These are phyloP conservation scores for Nemania sp. DNA, from an alignment of 2,329 filamentous ascomycete genomes.

Conservation along the genomic window DNA sequence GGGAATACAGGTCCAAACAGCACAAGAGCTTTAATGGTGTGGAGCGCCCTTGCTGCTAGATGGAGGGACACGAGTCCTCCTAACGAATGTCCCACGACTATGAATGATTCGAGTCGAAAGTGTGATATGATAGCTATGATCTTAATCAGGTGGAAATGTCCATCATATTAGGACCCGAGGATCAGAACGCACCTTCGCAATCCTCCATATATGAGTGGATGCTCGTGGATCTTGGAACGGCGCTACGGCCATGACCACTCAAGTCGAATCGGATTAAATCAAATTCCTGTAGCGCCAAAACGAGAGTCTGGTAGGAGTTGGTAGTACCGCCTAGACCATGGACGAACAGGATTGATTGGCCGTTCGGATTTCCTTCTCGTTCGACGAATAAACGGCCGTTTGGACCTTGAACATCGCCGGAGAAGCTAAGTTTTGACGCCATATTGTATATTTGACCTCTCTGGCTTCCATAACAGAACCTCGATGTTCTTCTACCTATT, in stretches of 20 bases:
- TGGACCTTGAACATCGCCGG: background rate
- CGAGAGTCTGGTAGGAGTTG: background rate
- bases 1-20: too few species aligned
- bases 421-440: background rate
- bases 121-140: background rate
- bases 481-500: too few species aligned
- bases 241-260: background rate
- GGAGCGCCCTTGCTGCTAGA: background rate
- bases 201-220: background rate
- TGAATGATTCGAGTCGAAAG: background rate
- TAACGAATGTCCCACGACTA: background rate
- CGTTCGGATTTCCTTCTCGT: slow-evolving; percentile 7
- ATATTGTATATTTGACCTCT: background rate
- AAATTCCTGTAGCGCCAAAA: background rate
- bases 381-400: slow-evolving; percentile 3
- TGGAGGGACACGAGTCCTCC: background rate
- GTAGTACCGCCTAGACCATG: background rate
- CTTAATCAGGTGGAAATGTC: background rate
- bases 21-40: too few species aligned
- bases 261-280: background rate
- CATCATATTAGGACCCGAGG: background rate
- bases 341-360: background rate
- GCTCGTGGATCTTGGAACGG: background rate
- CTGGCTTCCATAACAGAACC: too few species aligned
- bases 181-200: background rate